Percentiles rank a stretch among this genome's conserved stretches.
Evolutionary conservation across 306 rosid genomes (phyloP).

Genomic region (Crataegus laevigata): DNA sequence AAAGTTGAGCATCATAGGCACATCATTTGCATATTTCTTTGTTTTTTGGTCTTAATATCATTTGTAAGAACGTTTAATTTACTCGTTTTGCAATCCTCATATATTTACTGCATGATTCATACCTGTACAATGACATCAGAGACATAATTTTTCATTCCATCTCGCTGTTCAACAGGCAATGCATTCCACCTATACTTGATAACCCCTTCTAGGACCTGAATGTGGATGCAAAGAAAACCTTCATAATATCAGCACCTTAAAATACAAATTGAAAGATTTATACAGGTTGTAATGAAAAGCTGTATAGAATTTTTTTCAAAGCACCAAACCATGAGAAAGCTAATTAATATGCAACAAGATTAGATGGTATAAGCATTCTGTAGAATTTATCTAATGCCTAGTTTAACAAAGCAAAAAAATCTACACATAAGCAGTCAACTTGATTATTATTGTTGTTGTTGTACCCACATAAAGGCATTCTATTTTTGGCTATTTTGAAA

Average conservation of each 20-base stretch:
- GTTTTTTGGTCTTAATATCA: no score
- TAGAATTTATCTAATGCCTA: no score
- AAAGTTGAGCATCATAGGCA: no score
- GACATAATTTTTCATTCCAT: constrained; percentile 98
- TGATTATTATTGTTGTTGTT: neutral
- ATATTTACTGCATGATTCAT: neutral
- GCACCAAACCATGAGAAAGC: neutral
- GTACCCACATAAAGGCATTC: neutral
- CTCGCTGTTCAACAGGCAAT: constrained; percentile 96
- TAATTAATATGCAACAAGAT: neutral
- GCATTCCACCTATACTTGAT: constrained; percentile 98
- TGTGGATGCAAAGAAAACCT: neutral
- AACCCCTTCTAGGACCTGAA: constrained; percentile 94
- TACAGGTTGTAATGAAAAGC: neutral
- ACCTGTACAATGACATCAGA: constrained; percentile 98
- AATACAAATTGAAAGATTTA: neutral
- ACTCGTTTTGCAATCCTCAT: neutral
- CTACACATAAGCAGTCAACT: neutral
- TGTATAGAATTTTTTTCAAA: neutral
- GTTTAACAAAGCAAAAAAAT: neutral
- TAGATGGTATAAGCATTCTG: neutral
- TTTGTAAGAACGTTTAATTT: no score
- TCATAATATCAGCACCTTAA: neutral
- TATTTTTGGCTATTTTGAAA: neutral
- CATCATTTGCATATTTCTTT: no score